Evolutionary conservation across 306 rosid species (phyloP).

Genomic region (Trifolium pratense): DNA sequence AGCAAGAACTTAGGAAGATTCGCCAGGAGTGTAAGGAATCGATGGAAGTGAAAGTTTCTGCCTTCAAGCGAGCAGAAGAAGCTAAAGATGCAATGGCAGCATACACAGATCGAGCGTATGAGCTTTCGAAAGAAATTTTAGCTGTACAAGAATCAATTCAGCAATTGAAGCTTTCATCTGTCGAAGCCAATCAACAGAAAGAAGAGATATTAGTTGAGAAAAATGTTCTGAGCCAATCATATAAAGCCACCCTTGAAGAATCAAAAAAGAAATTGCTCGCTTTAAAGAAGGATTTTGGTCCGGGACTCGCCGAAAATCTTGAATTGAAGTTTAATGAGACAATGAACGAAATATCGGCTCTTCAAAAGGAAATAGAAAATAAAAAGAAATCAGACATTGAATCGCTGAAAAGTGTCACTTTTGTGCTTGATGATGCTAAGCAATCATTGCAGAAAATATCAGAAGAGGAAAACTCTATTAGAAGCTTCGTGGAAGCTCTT

Average conservation of each 20-base stretch:
- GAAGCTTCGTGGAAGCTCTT: slow-evolving; percentile 70
- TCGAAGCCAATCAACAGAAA: slow-evolving; percentile 69
- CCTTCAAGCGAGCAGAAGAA: slow-evolving; percentile 61
- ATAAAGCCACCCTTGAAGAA: slow-evolving; percentile 67
- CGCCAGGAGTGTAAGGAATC: slow-evolving; percentile 67
- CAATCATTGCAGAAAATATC: slow-evolving; percentile 78
- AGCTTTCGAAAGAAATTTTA: slow-evolving; percentile 73
- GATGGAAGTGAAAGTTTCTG: slow-evolving; percentile 61
- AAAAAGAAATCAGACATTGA: slow-evolving; percentile 70
- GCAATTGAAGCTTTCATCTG: slow-evolving; percentile 65
- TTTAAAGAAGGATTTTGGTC: slow-evolving; percentile 60
- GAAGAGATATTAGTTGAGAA: slow-evolving; percentile 64
- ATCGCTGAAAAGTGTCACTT: slow-evolving; percentile 67
- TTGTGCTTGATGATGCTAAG: slow-evolving; percentile 83
- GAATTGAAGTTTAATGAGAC: slow-evolving; percentile 69
- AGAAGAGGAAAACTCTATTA: slow-evolving; percentile 84
- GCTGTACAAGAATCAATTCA: slow-evolving; percentile 69
- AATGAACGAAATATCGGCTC: slow-evolving; percentile 61
- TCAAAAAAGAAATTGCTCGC: slow-evolving; percentile 61
- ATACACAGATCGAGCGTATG: slow-evolving; percentile 53
- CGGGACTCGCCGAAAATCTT: slow-evolving; percentile 61
- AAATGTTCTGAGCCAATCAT: slow-evolving; percentile 64
- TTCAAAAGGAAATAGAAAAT: slow-evolving; percentile 79
- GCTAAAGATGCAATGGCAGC: slow-evolving; percentile 65
- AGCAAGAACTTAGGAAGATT: slow-evolving; percentile 63